Evolutionary conservation across 2,329 filamentous ascomycete species (phyloP), one percentile per base, ranked within the genome.

Genomic region (Trichoderma semiorbis): DNA sequence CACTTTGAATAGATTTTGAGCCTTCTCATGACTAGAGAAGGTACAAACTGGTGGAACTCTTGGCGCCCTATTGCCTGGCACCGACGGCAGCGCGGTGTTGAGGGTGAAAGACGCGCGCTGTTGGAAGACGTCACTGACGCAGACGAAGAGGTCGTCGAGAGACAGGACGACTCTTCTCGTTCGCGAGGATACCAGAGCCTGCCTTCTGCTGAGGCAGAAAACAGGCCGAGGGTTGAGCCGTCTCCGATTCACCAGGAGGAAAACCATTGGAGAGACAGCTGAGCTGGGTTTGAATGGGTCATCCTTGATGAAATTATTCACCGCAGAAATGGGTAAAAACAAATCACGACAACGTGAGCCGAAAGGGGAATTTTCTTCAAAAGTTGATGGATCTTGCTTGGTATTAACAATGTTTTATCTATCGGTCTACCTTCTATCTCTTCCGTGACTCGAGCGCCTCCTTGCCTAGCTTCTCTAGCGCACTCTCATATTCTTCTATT

Each of bases 381-480:
- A 30, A 21, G 14, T 12, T 21, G 36, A 28, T 43, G 34, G 6
- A 28, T 24, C 14, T 68, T 58, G 18, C 50, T 63, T 57, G 16
- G 14, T 70, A 58, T 69, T 60, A 47, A 63, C 70, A 66, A 53
- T 60, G 36, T 50, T 14, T 57, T 34, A 18, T 47, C 63, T 43
- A 36, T 14, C 16, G 14, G 30, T 50, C 39, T 69, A n/a, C 8
- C 11, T 61, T 47, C 70, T 72, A 77, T 69, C 74, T 77, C 72
- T 78, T 76, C 47, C 77, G 74, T 69, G 75, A 71, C 72, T 79
- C 76, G 11, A 77, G 74, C 18, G 91, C 91, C 76, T 92, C 90
- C 70, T 86, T 85, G 65, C 89, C 88, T 74, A 94, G 82, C 77
- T 85, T 85, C 74, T 86, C 86, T 74, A 95, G 80, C 14, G 91